Evolutionary conservation across 148 eudicot genomes (phyloP).

Genomic region (Amaranthus palmeri): DNA sequence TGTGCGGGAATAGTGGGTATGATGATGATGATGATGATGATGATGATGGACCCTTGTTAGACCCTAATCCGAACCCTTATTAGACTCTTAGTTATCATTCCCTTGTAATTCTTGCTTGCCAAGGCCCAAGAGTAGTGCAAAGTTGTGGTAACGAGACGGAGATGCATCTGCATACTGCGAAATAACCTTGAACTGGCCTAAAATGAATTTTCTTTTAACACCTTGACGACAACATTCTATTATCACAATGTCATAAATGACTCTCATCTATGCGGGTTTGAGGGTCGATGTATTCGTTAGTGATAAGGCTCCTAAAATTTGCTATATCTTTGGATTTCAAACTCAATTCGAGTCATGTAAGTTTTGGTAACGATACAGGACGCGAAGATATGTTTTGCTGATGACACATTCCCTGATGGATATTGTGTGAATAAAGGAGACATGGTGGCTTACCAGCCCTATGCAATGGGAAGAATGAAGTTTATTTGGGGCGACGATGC

Average conservation of each 20-base stretch:
- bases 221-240: no score
- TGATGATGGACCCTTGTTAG: no score
- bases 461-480: constrained; percentile 86
- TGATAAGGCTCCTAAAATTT: not conserved
- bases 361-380: constrained; percentile 31
- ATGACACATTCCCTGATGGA: constrained; percentile 79
- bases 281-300: no score
- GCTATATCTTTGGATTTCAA: not conserved
- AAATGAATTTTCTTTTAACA: no score
- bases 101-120: not conserved
- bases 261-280: no score
- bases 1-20: no score
- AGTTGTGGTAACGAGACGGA: not conserved
- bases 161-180: no score
- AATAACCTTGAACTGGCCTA: no score
- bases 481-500: constrained; percentile 83
- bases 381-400: constrained; percentile 54
- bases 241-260: no score
- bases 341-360: not conserved
- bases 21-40: no score
- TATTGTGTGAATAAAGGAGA: constrained; percentile 68
- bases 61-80: no score
- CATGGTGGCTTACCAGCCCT: constrained; percentile 59
- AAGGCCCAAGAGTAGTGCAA: not conserved
- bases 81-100: no score